These are phyloP conservation scores for Leptodontidium sp. DNA, from an alignment of 2,329 filamentous ascomycete genomes.

Conservation along the genomic window DNA sequence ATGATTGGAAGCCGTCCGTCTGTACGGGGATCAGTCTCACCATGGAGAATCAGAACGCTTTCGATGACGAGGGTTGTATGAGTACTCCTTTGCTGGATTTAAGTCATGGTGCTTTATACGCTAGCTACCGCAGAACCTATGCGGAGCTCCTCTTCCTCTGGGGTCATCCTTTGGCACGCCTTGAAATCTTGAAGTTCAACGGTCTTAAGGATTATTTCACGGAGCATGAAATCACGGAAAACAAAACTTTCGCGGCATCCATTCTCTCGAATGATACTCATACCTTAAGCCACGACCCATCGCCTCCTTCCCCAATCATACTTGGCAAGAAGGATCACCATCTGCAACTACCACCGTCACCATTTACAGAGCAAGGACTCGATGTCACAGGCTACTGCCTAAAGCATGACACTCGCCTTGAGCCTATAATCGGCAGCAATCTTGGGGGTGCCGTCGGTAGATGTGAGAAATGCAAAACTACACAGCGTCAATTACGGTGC, in stretches of 20 bases:
- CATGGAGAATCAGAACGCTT: constrained; percentile 69
- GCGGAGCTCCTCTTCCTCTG: constrained; percentile 75
- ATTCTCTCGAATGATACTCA: constrained; percentile 42
- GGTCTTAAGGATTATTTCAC: constrained; percentile 60
- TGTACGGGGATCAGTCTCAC: constrained; percentile 52
- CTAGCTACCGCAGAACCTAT: constrained; percentile 70
- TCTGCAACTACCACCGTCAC: constrained; percentile 55
- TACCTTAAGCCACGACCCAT: constrained; percentile 34
- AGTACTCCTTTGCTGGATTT: constrained; percentile 65
- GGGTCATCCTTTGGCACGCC: constrained; percentile 66
- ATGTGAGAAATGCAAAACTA: constrained; percentile 59
- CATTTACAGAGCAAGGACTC: constrained; percentile 57
- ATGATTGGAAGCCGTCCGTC: constrained; percentile 35
- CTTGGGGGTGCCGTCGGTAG: constrained; percentile 56
- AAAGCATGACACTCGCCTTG: constrained; percentile 68
- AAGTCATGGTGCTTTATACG: constrained; percentile 56
- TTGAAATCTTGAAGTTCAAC: constrained; percentile 76
- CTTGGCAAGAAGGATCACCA: constrained; percentile 60
- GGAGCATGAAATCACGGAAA: constrained; percentile 42
- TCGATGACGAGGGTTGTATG: constrained; percentile 74
- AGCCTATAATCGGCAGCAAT: constrained; percentile 57
- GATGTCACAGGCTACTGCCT: constrained; percentile 70
- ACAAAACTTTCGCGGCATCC: constrained; percentile 42
- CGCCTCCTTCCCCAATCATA: constrained; percentile 58
- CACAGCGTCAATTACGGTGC: constrained; percentile 66